These are phyloP conservation scores for Backusella liffmaniae DNA, from an alignment of 192 early-diverging fungal species.

Conservation along the genomic window DNA sequence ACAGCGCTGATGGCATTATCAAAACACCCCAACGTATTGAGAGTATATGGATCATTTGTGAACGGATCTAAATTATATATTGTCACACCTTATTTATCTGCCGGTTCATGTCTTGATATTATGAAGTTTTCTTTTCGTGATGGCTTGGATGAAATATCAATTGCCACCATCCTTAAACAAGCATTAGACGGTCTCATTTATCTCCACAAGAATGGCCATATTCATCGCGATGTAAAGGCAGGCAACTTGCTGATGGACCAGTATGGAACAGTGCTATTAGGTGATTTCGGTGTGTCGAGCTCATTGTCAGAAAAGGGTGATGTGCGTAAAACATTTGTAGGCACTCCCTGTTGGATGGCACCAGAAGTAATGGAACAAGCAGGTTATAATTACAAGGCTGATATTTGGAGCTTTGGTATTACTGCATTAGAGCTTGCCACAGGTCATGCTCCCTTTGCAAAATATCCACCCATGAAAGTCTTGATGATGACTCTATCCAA, in stretches of 20 bases:
- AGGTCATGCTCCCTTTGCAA: slow-evolving; percentile 86
- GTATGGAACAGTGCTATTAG: slow-evolving; percentile 59
- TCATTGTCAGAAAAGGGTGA: slow-evolving; percentile 66
- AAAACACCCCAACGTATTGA: slow-evolving; percentile 80
- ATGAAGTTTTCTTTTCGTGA: slow-evolving; percentile 81
- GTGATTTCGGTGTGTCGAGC: slow-evolving; percentile 69
- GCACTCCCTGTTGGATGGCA: slow-evolving; percentile 69
- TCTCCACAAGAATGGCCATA: slow-evolving; percentile 63
- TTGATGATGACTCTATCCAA: slow-evolving; percentile 85
- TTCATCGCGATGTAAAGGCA: slow-evolving; percentile 73
- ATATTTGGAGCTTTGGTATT: slow-evolving; percentile 92
- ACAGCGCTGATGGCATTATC: slow-evolving; percentile 85
- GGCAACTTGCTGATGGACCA: slow-evolving; percentile 69
- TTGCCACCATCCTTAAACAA: slow-evolving; percentile 80
- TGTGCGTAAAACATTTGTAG: slow-evolving; percentile 69
- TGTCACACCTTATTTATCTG: slow-evolving; percentile 76
- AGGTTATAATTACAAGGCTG: slow-evolving; percentile 88
- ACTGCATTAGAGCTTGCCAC: slow-evolving; percentile 83
- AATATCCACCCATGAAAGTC: slow-evolving; percentile 82
- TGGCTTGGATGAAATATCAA: slow-evolving; percentile 77
- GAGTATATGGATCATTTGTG: slow-evolving; percentile 84
- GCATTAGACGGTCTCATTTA: slow-evolving; percentile 63
- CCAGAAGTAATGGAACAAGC: slow-evolving; percentile 89
- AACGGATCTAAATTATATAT: slow-evolving; percentile 77
- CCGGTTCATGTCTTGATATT: slow-evolving; percentile 83